Percentiles rank a stretch among this genome's conserved stretches.
Conservation (phyloP, 176 grass and related monocot genomes). For the Triticum timopheevii region DNA sequence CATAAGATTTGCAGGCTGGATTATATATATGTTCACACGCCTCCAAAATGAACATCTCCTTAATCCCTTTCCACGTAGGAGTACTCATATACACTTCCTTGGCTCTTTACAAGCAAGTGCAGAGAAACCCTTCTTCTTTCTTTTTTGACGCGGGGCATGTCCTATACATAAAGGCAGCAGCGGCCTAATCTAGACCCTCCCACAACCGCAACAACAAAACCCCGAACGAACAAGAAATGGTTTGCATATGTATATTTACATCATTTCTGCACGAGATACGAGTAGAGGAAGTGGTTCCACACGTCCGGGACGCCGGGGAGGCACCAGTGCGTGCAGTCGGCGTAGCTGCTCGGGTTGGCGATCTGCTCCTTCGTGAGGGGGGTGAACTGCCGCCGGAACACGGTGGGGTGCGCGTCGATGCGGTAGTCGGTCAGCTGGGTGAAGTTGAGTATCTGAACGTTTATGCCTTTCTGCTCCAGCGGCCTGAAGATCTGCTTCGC, state of each 20-base stretch:
- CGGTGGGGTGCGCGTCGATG: slow-evolving; percentile 64
- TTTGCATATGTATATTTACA: neutral
- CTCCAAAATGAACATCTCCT: neutral
- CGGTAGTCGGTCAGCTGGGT: slow-evolving; percentile 67
- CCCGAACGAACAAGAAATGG: neutral
- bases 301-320: slow-evolving; percentile 77
- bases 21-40: neutral
- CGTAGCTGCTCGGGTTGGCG: slow-evolving; percentile 48
- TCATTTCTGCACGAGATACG: slow-evolving; percentile 41
- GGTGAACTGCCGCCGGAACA: slow-evolving; percentile 46
- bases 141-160: neutral
- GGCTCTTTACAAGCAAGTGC: slow-evolving; percentile 6
- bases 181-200: slow-evolving; percentile 24
- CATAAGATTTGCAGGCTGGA: neutral
- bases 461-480: slow-evolving; percentile 45
- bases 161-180: slow-evolving; percentile 6
- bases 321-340: slow-evolving; percentile 82
- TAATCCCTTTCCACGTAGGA: neutral
- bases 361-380: slow-evolving; percentile 44
- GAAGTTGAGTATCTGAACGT: slow-evolving; percentile 70
- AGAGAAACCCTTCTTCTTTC: neutral
- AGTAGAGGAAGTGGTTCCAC: slow-evolving; percentile 72
- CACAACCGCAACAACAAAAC: neutral
- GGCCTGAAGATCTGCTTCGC: slow-evolving; percentile 24
- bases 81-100: neutral